Evolutionary conservation across 73 alveolate species (phyloP).

Genomic region (Tetrahymena elliotti): DNA sequence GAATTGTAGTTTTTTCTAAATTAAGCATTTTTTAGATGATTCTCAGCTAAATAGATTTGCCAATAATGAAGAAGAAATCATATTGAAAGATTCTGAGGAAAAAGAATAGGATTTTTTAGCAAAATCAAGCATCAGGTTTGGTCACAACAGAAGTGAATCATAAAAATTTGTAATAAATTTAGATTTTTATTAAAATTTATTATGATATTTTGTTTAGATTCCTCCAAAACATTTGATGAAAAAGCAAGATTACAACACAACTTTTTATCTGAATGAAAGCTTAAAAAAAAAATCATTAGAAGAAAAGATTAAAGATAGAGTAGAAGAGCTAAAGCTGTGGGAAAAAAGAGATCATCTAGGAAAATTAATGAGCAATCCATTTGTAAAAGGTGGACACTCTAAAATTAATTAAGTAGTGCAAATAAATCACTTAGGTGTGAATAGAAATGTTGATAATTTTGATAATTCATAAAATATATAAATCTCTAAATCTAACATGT

Average conservation of each 20-base stretch:
- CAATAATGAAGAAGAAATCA: background rate
- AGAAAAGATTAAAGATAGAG: background rate
- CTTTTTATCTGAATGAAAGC: background rate
- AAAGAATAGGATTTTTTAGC: background rate
- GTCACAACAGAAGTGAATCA: background rate
- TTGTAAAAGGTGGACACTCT: background rate
- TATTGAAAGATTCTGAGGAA: background rate
- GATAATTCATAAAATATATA: background rate
- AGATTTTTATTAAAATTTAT: background rate
- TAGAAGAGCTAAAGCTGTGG: background rate
- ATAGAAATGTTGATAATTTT: background rate
- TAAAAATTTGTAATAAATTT: background rate
- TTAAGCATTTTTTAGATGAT: background rate
- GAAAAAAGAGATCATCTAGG: background rate
- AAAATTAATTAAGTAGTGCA: background rate
- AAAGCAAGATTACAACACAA: background rate
- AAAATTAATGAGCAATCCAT: background rate
- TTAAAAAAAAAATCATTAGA: background rate
- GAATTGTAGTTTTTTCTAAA: background rate
- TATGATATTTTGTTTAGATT: background rate
- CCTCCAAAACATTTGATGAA: background rate
- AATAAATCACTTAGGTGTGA: background rate
- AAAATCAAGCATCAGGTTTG: background rate
- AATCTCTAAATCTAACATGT: background rate
- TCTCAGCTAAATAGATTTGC: background rate